Conservation (phyloP, 129 eudicot species). For the Arctium lappa region DNA sequence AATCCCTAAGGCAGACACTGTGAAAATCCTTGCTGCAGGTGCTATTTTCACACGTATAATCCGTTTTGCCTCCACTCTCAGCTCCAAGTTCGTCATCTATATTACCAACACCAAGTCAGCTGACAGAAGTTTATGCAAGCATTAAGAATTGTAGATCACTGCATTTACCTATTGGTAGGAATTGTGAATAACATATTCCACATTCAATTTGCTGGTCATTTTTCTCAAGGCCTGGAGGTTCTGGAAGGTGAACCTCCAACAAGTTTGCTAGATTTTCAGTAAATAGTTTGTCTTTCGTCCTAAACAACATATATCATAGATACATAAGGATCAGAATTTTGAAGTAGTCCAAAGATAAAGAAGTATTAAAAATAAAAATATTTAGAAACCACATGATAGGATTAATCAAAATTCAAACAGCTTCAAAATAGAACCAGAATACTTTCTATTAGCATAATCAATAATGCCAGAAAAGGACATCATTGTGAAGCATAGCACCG, state of each 20-base stretch:
- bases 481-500: not conserved
- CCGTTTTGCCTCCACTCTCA: conserved; percentile 68
- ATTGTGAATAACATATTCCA: conserved; percentile 79
- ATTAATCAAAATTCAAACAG: not conserved
- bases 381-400: not conserved
- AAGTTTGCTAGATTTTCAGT: conserved; percentile 58
- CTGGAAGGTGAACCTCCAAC: conserved; percentile 54
- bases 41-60: conserved; percentile 67
- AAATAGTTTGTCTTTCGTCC: conserved; percentile 53
- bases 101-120: conserved; percentile 20
- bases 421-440: not conserved
- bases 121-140: not conserved
- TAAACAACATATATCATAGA: conserved; percentile 16
- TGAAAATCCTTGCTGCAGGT: conserved; percentile 72
- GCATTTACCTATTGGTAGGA: conserved; percentile 64
- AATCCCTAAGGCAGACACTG: conserved; percentile 71
- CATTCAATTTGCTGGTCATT: conserved; percentile 63
- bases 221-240: conserved; percentile 42
- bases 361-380: not conserved
- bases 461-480: not conserved
- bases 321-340: not conserved
- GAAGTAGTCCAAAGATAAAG: not conserved
- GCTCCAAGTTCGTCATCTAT: conserved; percentile 78
- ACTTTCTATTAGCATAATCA: not conserved
- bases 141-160: not conserved